These are phyloP conservation scores for Tricholoma saponaceum DNA, from an alignment of 768 basidiomycete genomes.

Conservation along the genomic window DNA sequence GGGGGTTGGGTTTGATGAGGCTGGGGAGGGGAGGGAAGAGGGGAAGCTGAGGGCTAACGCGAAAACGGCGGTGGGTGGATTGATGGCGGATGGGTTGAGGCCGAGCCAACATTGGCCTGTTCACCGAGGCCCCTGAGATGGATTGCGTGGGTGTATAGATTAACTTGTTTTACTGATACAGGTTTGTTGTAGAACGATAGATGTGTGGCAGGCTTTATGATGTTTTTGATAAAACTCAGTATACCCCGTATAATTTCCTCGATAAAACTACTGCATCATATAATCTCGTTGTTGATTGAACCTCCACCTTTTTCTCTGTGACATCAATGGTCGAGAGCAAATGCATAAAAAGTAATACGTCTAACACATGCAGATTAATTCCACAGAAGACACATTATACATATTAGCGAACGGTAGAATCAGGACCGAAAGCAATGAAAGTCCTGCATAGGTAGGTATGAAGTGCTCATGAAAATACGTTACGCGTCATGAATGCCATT, in stretches of 20 bases:
- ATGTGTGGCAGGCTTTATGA: no score
- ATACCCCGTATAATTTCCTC: no score
- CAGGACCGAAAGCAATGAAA: not conserved
- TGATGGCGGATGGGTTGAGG: slow-evolving; percentile 25
- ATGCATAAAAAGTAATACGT: no score
- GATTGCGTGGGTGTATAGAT: not conserved
- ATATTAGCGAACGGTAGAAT: not conserved
- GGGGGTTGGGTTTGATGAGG: slow-evolving; percentile 37
- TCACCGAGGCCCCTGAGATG: not conserved
- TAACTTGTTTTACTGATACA: not conserved
- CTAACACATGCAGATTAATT: no score
- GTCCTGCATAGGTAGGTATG: not conserved
- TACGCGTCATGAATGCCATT: not conserved
- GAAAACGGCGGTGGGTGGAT: slow-evolving; percentile 24
- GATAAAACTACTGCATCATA: no score
- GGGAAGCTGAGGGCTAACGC: slow-evolving; percentile 30
- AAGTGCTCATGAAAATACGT: not conserved
- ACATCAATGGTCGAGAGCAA: no score
- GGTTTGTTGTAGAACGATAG: no score
- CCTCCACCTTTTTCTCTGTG: no score
- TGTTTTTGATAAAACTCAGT: no score
- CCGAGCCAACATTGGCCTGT: slow-evolving; percentile 28
- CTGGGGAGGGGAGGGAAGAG: slow-evolving; percentile 16
- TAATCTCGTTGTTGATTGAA: no score
- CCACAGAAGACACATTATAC: not conserved